These are phyloP conservation scores for Chenopodium quinoa DNA, from an alignment of 148 eudicot species.

Conservation along the genomic window DNA sequence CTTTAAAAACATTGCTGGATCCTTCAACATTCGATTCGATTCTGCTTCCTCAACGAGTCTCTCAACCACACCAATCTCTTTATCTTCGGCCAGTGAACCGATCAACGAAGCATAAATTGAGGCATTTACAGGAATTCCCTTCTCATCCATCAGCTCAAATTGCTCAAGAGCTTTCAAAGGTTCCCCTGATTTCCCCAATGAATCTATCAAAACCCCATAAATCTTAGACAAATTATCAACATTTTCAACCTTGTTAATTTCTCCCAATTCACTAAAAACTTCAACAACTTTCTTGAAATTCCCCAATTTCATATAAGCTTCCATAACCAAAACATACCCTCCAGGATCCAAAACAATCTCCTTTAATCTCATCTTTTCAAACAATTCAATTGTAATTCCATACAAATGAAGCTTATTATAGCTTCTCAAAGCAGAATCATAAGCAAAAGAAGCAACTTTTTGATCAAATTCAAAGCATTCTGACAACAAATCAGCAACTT, in stretches of 20 bases:
- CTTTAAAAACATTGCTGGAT: conserved; percentile 70
- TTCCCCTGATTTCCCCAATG: conserved; percentile 57
- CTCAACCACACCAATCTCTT: conserved; percentile 51
- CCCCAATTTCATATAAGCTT: conserved; percentile 61
- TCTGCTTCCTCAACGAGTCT: conserved; percentile 58
- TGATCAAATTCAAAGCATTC: conserved; percentile 36
- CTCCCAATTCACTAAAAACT: conserved; percentile 55
- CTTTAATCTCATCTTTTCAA: conserved; percentile 39
- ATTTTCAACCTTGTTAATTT: conserved; percentile 19
- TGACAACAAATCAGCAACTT: conserved; percentile 45
- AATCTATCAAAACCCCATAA: conserved; percentile 52
- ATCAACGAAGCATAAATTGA: conserved; percentile 60
- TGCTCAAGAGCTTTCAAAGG: conserved; percentile 55
- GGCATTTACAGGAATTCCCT: conserved; percentile 42
- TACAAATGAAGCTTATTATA: conserved; percentile 93
- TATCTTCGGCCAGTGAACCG: conserved; percentile 45
- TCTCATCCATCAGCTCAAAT: conserved; percentile 53
- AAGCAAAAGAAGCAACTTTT: conserved; percentile 36
- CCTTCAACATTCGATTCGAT: conserved; percentile 63
- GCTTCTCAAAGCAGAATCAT: conserved; percentile 56
- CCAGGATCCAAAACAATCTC: conserved; percentile 41
- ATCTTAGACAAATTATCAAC: conserved; percentile 30
- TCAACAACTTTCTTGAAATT: conserved; percentile 41
- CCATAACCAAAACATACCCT: conserved; percentile 60
- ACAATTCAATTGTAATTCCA: conserved; percentile 47